phyloP scores from a whole-genome alignment of 2,329 filamentous ascomycete species.

The Helminthosporium solani region DNA sequence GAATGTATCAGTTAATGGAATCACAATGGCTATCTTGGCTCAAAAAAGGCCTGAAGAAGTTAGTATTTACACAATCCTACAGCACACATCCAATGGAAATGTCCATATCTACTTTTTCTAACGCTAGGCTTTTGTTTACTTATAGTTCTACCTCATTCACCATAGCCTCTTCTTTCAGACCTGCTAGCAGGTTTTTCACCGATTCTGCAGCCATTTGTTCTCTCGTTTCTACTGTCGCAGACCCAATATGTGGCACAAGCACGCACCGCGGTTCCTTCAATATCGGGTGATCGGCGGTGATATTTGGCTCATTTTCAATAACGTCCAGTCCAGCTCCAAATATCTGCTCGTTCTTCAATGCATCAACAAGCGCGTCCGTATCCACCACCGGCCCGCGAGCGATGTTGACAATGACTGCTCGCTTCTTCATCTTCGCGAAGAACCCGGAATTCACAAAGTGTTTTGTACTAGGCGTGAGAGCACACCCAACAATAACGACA shows the following conservation, averaged over 20 bases:
- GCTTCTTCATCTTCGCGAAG: conserved; percentile 54
- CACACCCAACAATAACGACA: conserved; percentile 31
- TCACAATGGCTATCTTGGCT: no score
- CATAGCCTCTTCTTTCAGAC: conserved; percentile 25
- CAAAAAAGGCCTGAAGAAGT: no score
- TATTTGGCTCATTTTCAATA: conserved; percentile 56
- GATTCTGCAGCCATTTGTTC: conserved; percentile 60
- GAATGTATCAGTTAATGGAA: no score
- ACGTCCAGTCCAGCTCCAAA: conserved; percentile 58
- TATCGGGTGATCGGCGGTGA: conserved; percentile 49
- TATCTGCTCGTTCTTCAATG: conserved; percentile 53
- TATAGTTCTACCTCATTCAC: conserved; percentile 31
- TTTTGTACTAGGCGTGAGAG: conserved; percentile 27
- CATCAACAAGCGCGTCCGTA: conserved; percentile 54
- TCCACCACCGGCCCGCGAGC: conserved; percentile 58
- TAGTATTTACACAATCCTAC: no score
- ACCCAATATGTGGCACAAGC: conserved; percentile 60
- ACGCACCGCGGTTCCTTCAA: conserved; percentile 52
- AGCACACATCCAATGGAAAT: no score
- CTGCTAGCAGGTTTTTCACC: conserved; percentile 53
- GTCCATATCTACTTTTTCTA: no score
- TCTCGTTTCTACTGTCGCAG: conserved; percentile 58
- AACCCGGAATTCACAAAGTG: conserved; percentile 30
- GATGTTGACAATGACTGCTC: conserved; percentile 58
- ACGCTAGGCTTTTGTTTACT: no score